Evolutionary conservation across 371 early-diverging fungal species (phyloP).

Genomic region (Chytridium lagenaria): DNA sequence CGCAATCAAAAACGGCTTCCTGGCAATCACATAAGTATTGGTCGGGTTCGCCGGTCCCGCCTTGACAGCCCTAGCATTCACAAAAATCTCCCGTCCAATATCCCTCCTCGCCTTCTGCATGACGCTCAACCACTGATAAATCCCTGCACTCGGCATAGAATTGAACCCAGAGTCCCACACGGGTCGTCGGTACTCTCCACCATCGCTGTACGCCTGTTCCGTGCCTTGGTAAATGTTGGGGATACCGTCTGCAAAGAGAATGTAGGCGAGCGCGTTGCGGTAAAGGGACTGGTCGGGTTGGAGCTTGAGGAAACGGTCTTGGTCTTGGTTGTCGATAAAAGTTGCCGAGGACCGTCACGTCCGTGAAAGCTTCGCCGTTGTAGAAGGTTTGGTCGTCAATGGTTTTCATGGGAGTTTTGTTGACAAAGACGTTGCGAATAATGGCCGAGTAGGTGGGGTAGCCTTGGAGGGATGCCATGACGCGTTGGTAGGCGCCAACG

Average conservation of each 20-base stretch:
- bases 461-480: background rate
- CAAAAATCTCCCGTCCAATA: constrained; percentile 16
- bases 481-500: constrained; percentile 10
- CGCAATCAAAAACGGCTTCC: constrained; percentile 31
- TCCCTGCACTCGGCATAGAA: background rate
- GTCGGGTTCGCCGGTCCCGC: constrained; percentile 7
- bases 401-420: constrained; percentile 36
- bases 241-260: constrained; percentile 47
- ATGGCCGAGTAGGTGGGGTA: constrained; percentile 14
- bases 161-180: constrained; percentile 45
- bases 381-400: constrained; percentile 24
- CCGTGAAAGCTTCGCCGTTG: background rate
- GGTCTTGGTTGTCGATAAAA: constrained; percentile 60
- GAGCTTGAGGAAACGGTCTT: constrained; percentile 41
- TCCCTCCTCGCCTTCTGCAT: constrained; percentile 11
- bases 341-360: constrained; percentile 37
- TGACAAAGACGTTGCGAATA: constrained; percentile 34
- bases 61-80: background rate
- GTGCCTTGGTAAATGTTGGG: constrained; percentile 51
- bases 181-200: constrained; percentile 45
- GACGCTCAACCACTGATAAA: constrained; percentile 17
- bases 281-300: constrained; percentile 36
- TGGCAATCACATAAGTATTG: constrained; percentile 18
- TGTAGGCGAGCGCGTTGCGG: constrained; percentile 51
- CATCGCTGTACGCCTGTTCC: constrained; percentile 52